Evolutionary conservation across 208 protist species (phyloP).

Genomic region (Leishmania arabica): DNA sequence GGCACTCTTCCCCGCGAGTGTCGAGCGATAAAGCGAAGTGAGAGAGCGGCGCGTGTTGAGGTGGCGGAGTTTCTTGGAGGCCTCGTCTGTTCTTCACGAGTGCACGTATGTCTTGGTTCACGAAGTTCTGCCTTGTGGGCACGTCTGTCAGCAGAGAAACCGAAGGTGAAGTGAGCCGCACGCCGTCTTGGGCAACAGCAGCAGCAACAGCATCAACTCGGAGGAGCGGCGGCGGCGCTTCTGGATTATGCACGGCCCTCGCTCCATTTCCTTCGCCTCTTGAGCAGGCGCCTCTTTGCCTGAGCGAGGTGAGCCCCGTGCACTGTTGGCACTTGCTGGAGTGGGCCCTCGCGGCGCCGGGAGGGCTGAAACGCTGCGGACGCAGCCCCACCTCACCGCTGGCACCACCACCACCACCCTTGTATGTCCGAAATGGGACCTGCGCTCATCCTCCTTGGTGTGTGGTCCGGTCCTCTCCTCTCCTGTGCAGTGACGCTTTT

Average conservation of each 20-base stretch:
- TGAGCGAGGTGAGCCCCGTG: neutral
- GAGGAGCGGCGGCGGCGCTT: neutral
- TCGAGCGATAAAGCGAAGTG: neutral
- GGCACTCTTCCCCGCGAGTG: neutral
- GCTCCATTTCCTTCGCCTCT: neutral
- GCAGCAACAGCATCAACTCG: neutral
- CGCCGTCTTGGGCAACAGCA: neutral
- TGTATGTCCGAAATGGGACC: too few species aligned
- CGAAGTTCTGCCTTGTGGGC: neutral
- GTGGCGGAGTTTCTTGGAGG: neutral
- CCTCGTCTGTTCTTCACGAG: neutral
- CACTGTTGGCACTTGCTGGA: neutral
- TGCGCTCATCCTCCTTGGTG: too few species aligned
- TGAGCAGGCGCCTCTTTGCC: neutral
- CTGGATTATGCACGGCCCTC: too few species aligned
- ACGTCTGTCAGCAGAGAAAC: neutral
- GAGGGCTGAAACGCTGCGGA: too few species aligned
- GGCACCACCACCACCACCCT: too few species aligned
- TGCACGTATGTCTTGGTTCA: neutral
- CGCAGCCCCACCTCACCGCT: too few species aligned
- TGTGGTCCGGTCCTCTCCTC: too few species aligned
- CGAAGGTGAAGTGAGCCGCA: neutral
- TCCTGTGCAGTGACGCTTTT: neutral
- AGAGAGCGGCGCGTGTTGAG: neutral
- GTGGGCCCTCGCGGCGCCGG: neutral